phyloP scores from a whole-genome alignment of 768 basidiomycete species.

The Vishniacozyma victoriae region DNA sequence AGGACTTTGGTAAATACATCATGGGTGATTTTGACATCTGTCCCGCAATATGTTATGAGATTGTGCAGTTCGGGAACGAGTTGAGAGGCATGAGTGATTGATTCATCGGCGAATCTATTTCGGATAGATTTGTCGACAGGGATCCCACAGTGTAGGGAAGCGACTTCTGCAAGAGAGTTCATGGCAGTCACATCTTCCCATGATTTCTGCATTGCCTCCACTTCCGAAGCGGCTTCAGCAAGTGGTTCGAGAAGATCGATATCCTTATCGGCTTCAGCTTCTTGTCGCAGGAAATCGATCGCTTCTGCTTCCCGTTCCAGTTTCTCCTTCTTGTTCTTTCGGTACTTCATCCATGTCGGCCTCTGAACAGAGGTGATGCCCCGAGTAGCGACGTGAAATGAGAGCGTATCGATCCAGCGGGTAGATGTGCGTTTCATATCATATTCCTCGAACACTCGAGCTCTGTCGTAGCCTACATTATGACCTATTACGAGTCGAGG shows the following conservation, averaged over 20 bases:
- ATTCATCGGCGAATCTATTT: slow-evolving; percentile 53
- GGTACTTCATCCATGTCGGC: slow-evolving; percentile 82
- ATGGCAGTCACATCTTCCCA: slow-evolving; percentile 93
- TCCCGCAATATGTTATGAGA: slow-evolving; percentile 77
- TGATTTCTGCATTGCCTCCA: slow-evolving; percentile 53
- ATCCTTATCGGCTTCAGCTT: slow-evolving; percentile 46
- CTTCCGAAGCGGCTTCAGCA: slow-evolving; percentile 1
- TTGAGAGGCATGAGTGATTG: slow-evolving; percentile 63
- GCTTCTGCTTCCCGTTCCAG: slow-evolving; percentile 51
- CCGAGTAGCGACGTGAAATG: slow-evolving; percentile 84
- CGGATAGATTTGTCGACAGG: slow-evolving; percentile 70
- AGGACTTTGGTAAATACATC: slow-evolving; percentile 69
- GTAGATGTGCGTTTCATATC: slow-evolving; percentile 59
- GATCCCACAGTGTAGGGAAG: slow-evolving; percentile 78
- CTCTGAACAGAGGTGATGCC: slow-evolving; percentile 94
- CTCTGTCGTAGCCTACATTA: slow-evolving; percentile 90
- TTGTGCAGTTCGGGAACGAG: slow-evolving; percentile 63
- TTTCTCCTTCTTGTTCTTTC: slow-evolving; percentile 64
- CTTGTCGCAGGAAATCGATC: slow-evolving; percentile 45
- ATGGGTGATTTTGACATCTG: slow-evolving; percentile 79
- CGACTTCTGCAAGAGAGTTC: slow-evolving; percentile 88
- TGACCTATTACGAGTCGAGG: slow-evolving; percentile 74
- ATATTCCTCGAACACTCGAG: slow-evolving; percentile 78
- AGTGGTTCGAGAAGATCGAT: slow-evolving; percentile 8
- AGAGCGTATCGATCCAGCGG: slow-evolving; percentile 89